Percentiles rank a stretch among this genome's conserved stretches.
Conservation (phyloP, 2,329 filamentous ascomycete species). For the Ophioceras dolichostomum region DNA sequence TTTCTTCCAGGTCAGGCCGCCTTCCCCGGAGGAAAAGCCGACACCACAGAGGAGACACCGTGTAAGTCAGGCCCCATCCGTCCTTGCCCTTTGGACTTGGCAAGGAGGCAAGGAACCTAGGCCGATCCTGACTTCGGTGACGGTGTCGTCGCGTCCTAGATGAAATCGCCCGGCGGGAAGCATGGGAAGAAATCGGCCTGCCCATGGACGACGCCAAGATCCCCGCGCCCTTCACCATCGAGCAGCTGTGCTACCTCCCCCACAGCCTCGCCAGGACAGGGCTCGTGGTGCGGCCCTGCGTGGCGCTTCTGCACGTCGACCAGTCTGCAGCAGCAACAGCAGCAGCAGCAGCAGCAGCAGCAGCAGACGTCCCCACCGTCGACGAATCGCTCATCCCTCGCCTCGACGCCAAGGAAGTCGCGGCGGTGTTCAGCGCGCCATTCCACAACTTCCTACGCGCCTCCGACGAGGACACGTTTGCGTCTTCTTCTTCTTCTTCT, state of each 20-base stretch:
- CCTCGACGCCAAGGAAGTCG: conserved; percentile 82
- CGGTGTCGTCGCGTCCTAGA: too few relatives aligned
- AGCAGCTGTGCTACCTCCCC: conserved; percentile 78
- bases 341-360: conserved; percentile 4
- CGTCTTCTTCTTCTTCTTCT: too few relatives aligned
- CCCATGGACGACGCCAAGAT: conserved; percentile 58
- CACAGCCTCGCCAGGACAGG: conserved; percentile 62
- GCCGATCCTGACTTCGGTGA: too few relatives aligned
- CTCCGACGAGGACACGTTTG: conserved; percentile 34
- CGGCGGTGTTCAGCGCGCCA: conserved; percentile 83
- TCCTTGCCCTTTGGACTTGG: too few relatives aligned
- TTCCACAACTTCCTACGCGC: conserved; percentile 69
- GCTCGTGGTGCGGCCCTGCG: conserved; percentile 62
- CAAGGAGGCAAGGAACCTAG: too few relatives aligned
- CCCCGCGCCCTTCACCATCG: conserved; percentile 67
- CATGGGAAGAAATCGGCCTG: conserved; percentile 86
- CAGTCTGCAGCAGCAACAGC: conserved; percentile 4
- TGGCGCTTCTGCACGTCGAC: conserved; percentile 61
- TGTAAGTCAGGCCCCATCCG: conserved; percentile 40
- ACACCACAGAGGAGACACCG: conserved; percentile 43
- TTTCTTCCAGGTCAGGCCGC: conserved; percentile 54
- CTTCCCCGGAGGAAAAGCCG: conserved; percentile 68
- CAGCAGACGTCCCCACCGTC: conserved; percentile 29
- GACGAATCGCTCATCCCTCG: conserved; percentile 66
- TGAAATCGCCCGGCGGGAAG: conserved; percentile 79